Evolutionary conservation across 306 rosid genomes (phyloP), one percentile per base, ranked within the genome.

Genomic region (Sphenostylis stenocarpa): DNA sequence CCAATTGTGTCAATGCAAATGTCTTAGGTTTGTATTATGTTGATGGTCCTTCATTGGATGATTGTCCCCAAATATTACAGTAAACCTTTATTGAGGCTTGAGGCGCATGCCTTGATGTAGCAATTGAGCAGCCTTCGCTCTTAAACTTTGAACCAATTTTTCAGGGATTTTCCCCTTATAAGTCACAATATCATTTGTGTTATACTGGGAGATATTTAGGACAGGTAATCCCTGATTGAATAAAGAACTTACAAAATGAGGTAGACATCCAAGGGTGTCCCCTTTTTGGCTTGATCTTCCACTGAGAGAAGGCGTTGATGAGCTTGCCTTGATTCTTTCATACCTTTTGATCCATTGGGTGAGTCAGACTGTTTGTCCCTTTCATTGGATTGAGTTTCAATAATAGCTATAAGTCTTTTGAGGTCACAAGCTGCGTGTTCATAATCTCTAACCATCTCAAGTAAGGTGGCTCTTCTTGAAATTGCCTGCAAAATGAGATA

Each of bases 381-480:
- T 84, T 82, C 87, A 71, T 49, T 78, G 71, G 90, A 87, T 83
- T 89, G 90, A 82, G 84, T 81, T 86, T 89, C 89, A 78, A 90
- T 81, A 75, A 90, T 39, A 72, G 87, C 77, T 33, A 85, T 4
- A 49, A 90, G 87, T 82, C 84, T 92, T 78, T 78, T 86, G 77
- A 90, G 93, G 83, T 90, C 97, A 75, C 80, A 83, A 75, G 96
- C 86, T 19, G 93, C 96, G 81, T 89, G 89, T 65, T 80, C 89
- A 72, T 90, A 88, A 67, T 95, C 97, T 80, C 96, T 85, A 58
- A 95, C 91, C 93, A 77, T 89, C 83, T 92, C 97, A 75, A 92
- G 89, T 70, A 95, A 82, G 79, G 89, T 85, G 41, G 96, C 98
- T 82, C 98, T 90, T 89, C 97, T 90, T 73, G 96, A 89, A 80